Evolutionary conservation across 352 stramenopile genomes (phyloP).

Genomic region (Pythium phragmitis): DNA sequence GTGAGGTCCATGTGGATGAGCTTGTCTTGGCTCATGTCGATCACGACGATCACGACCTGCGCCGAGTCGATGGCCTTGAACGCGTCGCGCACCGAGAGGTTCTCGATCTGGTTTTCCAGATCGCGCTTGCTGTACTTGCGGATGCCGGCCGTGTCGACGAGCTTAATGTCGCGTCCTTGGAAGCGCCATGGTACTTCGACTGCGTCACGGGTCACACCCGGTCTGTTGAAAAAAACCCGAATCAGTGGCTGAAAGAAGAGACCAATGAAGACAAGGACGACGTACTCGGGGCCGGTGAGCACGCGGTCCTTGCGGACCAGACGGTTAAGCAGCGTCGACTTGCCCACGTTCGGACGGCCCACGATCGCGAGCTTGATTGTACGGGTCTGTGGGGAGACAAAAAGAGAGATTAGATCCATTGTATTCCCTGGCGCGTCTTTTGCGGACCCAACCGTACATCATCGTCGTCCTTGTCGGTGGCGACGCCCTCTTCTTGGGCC

Average conservation of each 20-base stretch:
- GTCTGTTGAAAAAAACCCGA: slow-evolving; percentile 27
- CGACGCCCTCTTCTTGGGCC: slow-evolving; percentile 17
- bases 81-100: slow-evolving; percentile 77
- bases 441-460: slow-evolving; percentile 39
- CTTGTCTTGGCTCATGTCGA: slow-evolving; percentile 81
- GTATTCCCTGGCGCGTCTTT: too few relatives aligned
- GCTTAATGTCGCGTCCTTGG: slow-evolving; percentile 65
- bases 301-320: slow-evolving; percentile 81
- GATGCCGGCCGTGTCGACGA: slow-evolving; percentile 83
- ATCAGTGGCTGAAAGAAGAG: not conserved
- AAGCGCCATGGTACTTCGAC: slow-evolving; percentile 83
- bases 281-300: slow-evolving; percentile 73
- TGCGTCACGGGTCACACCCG: slow-evolving; percentile 78
- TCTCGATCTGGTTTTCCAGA: slow-evolving; percentile 82
- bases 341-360: slow-evolving; percentile 76
- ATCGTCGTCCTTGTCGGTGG: slow-evolving; percentile 40
- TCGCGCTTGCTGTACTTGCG: slow-evolving; percentile 84
- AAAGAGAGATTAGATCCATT: not conserved
- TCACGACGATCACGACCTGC: slow-evolving; percentile 78
- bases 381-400: slow-evolving; percentile 34
- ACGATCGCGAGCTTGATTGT: slow-evolving; percentile 81
- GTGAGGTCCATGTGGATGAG: slow-evolving; percentile 87
- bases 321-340: slow-evolving; percentile 79
- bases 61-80: slow-evolving; percentile 81
- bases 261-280: not conserved